Evolutionary conservation across 768 basidiomycete genomes (phyloP).

Genomic region (Leccinellum luteum): DNA sequence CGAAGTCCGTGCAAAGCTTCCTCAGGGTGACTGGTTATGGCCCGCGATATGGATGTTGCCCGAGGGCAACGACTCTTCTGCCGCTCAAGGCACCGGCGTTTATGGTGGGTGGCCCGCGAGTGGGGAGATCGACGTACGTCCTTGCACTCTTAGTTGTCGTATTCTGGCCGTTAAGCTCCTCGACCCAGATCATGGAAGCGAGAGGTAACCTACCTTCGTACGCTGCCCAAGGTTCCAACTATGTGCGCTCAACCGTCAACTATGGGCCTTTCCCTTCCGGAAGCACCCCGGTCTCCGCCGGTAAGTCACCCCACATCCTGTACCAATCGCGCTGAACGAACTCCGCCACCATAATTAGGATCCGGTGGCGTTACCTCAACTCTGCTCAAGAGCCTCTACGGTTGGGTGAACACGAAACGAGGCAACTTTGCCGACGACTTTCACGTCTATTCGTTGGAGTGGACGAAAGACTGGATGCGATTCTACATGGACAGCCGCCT

Average conservation of each 20-base stretch:
- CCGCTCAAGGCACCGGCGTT: slow-evolving; percentile 19
- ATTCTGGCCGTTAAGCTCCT: neutral
- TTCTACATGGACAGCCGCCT: slow-evolving; percentile 54
- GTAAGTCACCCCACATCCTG: slow-evolving; percentile 7
- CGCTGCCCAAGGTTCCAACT: slow-evolving; percentile 43
- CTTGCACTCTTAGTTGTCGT: neutral
- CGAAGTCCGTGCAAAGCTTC: slow-evolving; percentile 60
- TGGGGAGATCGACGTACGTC: slow-evolving; percentile 58
- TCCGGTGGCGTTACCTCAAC: slow-evolving; percentile 10
- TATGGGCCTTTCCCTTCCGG: slow-evolving; percentile 56
- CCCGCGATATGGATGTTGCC: slow-evolving; percentile 35
- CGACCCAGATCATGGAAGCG: slow-evolving; percentile 50
- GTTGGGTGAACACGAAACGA: slow-evolving; percentile 37
- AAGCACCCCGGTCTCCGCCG: slow-evolving; percentile 30
- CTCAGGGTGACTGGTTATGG: slow-evolving; percentile 46
- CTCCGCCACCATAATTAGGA: slow-evolving; percentile 1
- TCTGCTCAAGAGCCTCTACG: slow-evolving; percentile 38
- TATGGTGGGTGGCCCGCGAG: slow-evolving; percentile 47
- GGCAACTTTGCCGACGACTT: slow-evolving; percentile 45
- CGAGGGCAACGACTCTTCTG: slow-evolving; percentile 20
- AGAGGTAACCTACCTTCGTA: slow-evolving; percentile 47
- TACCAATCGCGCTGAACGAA: neutral
- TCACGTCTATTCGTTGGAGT: slow-evolving; percentile 58
- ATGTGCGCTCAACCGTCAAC: slow-evolving; percentile 56
- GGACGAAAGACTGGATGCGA: slow-evolving; percentile 55